Base-by-base conservation (phyloP, 2,329 filamentous ascomycete species). In the Drechslerella dactyloides region DNA sequence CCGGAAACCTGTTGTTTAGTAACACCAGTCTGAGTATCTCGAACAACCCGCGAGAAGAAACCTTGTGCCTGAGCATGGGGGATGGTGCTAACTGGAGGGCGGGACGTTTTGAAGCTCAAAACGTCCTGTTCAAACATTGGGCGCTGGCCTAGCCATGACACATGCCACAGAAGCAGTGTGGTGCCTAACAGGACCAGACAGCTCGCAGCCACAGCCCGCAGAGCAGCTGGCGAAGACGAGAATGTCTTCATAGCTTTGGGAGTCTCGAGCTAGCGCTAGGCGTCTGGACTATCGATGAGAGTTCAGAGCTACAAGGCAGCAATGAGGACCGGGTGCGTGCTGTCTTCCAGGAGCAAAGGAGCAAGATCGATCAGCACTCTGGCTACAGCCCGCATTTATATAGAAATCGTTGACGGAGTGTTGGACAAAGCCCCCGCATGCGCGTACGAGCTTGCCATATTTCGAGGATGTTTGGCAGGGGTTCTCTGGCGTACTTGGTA, bases 1-100 rank as follows among this genome's bases (percentile, higher is more conserved):
- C 80, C 79, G 40, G 60, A 53, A 61, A 65, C 60, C 68, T 72
- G 68, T 53, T 60, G 68, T 72, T 72, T 65, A 65, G 52, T 63
- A 66, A 48, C 44, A 48, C 44, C 44, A 82, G 80, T 58, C 37
- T 76, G 74, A n/a, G 73, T 17, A 27, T 50, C 48, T 40, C 37
- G 62, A 46, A 64, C 58, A 42, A 50, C 63, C 33, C 59, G 76
- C 11, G 24, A 30, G 52, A 72, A 72, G 50, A 72, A 63, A 52
- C 64, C 59, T 72, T 72, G 2, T 15, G 50, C 23, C n/a, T 48
- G 19, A 21, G 44, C 19, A 48, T 48, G 66, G 63, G 63, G 54
- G 57, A 72, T 65, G 24, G 68, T 55, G 68, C 68, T 72, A 72
- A 72, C 68, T 60, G 68, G 60, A 44, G 60, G 46, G 46, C 46